phyloP scores from a whole-genome alignment of 345 rosid species.

The Linum tenue region DNA sequence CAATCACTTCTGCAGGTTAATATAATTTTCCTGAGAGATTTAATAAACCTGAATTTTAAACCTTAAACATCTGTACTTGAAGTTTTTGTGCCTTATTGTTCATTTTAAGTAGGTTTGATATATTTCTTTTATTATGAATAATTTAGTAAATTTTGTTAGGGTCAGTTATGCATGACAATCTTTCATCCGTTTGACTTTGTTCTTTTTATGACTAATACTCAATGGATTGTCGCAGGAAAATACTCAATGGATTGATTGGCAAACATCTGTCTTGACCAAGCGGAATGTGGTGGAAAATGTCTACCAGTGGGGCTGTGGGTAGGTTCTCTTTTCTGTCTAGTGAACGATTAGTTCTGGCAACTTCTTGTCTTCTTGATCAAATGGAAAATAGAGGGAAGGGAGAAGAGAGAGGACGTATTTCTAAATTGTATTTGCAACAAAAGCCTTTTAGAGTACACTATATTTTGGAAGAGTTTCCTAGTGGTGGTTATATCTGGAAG shows the following conservation, averaged over 20 bases:
- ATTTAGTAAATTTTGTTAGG: not conserved
- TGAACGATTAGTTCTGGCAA: slow-evolving; percentile 1
- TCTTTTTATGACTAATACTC: slow-evolving; percentile 9
- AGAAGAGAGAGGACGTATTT: not conserved
- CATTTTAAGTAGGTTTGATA: not conserved
- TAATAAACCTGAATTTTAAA: not conserved
- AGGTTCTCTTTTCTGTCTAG: slow-evolving; percentile 19
- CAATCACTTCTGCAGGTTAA: slow-evolving; percentile 66
- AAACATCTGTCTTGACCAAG: slow-evolving; percentile 51
- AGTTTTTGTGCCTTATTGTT: not conserved
- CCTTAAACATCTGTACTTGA: not conserved
- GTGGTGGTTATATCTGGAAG: not conserved
- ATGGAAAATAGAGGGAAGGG: not conserved
- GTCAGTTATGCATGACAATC: not conserved
- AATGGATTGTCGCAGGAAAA: slow-evolving; percentile 40
- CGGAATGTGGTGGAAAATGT: slow-evolving; percentile 81
- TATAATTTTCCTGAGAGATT: slow-evolving; percentile 8
- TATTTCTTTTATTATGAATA: not conserved
- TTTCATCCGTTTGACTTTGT: not conserved
- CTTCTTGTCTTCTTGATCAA: not conserved
- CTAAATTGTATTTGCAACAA: not conserved
- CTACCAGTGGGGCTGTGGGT: slow-evolving; percentile 90
- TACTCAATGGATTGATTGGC: slow-evolving; percentile 69
- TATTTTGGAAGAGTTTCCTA: not conserved
- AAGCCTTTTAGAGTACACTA: not conserved